These are phyloP conservation scores for Peronospora farinosa DNA, from an alignment of 352 stramenopile genomes.

Conservation along the genomic window DNA sequence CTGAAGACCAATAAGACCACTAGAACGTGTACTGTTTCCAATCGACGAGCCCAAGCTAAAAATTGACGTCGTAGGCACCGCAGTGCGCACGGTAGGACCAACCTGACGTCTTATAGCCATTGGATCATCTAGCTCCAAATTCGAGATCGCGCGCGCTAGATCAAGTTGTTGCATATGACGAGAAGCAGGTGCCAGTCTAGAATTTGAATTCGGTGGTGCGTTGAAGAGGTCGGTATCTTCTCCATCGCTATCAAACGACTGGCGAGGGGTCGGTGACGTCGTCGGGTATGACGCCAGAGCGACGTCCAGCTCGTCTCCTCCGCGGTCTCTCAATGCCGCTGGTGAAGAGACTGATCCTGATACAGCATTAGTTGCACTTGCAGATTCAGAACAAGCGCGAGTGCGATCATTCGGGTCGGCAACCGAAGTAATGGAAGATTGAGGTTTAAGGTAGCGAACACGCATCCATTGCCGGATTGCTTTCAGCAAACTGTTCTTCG, in stretches of 20 bases:
- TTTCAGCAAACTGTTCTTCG: conserved; percentile 55
- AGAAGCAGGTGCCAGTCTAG: conserved; percentile 48
- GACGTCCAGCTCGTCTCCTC: conserved; percentile 14
- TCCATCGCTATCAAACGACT: conserved; percentile 28
- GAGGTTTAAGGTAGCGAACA: conserved; percentile 39
- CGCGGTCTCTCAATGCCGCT: conserved; percentile 17
- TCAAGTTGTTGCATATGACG: conserved; percentile 75
- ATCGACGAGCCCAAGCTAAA: conserved; percentile 58
- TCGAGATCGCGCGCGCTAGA: conserved; percentile 66
- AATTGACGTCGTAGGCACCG: conserved; percentile 53
- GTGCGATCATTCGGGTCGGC: conserved; percentile 24
- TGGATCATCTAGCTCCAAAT: conserved; percentile 71
- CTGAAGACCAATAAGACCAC: conserved; percentile 41
- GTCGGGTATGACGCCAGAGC: conserved; percentile 23
- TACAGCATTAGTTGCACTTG: not conserved
- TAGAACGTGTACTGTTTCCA: conserved; percentile 42
- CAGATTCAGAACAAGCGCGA: conserved; percentile 2
- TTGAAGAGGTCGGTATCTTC: conserved; percentile 21
- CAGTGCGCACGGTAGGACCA: conserved; percentile 40
- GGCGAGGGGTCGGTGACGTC: conserved; percentile 28
- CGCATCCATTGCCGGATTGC: conserved; percentile 65
- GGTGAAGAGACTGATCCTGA: conserved; percentile 4
- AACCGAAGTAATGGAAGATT: conserved; percentile 20
- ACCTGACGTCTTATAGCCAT: conserved; percentile 59
- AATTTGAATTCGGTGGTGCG: conserved; percentile 5